Conservation (phyloP, 106 monocot genomes). For the Dendrobium nobile region DNA sequence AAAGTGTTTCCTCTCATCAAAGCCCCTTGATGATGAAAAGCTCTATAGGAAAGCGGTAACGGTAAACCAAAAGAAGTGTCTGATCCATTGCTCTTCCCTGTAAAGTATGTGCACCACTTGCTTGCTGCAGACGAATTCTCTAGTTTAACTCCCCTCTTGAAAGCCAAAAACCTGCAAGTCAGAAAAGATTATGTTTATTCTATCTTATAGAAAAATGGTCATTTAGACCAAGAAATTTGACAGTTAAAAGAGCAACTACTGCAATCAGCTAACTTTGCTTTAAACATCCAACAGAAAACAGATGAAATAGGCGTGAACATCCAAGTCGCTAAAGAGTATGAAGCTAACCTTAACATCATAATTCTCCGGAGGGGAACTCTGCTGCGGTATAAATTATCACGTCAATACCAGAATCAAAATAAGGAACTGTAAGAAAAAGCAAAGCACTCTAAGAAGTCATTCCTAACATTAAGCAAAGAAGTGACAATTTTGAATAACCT, state of each 20-base stretch:
- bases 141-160: slow-evolving; percentile 17
- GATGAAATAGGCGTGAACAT: not conserved
- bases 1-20: slow-evolving; percentile 1
- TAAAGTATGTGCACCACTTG: not conserved
- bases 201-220: not conserved
- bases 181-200: not conserved
- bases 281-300: not conserved
- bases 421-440: not conserved
- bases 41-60: slow-evolving; percentile 2
- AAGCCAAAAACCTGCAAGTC: slow-evolving; percentile 25
- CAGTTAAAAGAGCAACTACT: not conserved
- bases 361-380: not conserved
- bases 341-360: slow-evolving; percentile 6
- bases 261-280: not conserved
- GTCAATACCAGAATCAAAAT: not conserved
- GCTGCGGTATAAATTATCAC: not conserved
- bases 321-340: not conserved
- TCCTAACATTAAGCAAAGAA: not conserved
- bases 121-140: slow-evolving; percentile 9
- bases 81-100: slow-evolving; percentile 11
- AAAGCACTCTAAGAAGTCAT: not conserved
- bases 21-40: slow-evolving; percentile 17
- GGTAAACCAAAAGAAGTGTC: not conserved
- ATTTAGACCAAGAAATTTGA: not conserved
- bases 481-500: not conserved